These are phyloP conservation scores for Apiospora rasikravindrae DNA, from an alignment of 2,329 filamentous ascomycete species.

Conservation along the genomic window DNA sequence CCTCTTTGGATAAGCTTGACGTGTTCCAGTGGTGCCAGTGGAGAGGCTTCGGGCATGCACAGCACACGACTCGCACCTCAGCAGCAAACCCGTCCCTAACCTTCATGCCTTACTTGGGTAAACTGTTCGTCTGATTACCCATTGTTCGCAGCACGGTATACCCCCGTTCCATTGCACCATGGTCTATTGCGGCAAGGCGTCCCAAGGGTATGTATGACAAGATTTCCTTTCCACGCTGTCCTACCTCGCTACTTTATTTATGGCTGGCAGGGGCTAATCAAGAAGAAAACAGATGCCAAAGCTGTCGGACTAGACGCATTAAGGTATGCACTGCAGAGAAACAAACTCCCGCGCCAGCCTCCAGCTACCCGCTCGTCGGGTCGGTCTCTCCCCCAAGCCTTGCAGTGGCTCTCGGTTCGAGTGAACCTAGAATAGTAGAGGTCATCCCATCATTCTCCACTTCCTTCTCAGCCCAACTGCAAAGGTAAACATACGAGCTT, in stretches of 20 bases:
- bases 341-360: constrained; percentile 10
- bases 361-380: constrained; percentile 13
- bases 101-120: constrained; percentile 25
- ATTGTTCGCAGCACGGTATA: constrained; percentile 7
- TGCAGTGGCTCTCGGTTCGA: background rate
- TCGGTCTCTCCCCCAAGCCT: constrained; percentile 8
- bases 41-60: constrained; percentile 29
- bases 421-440: constrained; percentile 10
- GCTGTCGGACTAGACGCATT: constrained; percentile 59
- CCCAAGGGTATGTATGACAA: constrained; percentile 44
- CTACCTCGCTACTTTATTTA: background rate
- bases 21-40: constrained; percentile 28
- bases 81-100: constrained; percentile 20
- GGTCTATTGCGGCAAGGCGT: constrained; percentile 64
- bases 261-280: background rate
- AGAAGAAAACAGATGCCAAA: constrained; percentile 46
- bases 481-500: background rate
- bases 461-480: background rate
- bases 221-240: background rate
- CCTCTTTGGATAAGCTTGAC: constrained; percentile 29
- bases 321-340: constrained; percentile 48
- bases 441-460: background rate
- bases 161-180: constrained; percentile 40
- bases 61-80: constrained; percentile 27
- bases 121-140: constrained; percentile 22